Percentiles rank a stretch among this genome's conserved stretches.
Conservation (phyloP, 2,329 filamentous ascomycete genomes). For the Hypoxylon sp. region DNA sequence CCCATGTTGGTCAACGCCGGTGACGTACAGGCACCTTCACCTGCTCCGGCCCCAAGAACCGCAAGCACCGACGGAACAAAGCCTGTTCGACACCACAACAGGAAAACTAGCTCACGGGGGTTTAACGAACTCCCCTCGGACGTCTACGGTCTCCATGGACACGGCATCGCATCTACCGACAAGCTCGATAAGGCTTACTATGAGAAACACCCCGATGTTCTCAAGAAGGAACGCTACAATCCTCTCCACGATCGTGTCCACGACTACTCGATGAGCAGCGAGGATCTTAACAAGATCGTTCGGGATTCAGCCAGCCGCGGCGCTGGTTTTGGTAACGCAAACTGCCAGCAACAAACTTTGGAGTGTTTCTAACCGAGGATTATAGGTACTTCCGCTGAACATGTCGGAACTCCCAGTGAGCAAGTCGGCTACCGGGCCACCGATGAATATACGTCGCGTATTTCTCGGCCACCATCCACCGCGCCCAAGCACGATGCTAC, state of each 20-base stretch:
- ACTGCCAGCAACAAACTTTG: slow-evolving; percentile 40
- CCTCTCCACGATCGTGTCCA: slow-evolving; percentile 64
- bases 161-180: slow-evolving; percentile 78
- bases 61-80: slow-evolving; percentile 48
- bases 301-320: slow-evolving; percentile 70
- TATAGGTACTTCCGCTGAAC: slow-evolving; percentile 69
- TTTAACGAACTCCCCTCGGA: slow-evolving; percentile 78
- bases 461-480: slow-evolving; percentile 64
- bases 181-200: slow-evolving; percentile 93
- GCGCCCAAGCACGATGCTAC: slow-evolving; percentile 50
- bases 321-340: slow-evolving; percentile 59
- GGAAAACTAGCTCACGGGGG: slow-evolving; percentile 77
- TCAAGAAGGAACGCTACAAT: slow-evolving; percentile 74
- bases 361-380: slow-evolving; percentile 47
- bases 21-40: slow-evolving; percentile 94
- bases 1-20: slow-evolving; percentile 93
- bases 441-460: slow-evolving; percentile 82
- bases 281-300: slow-evolving; percentile 90
- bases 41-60: slow-evolving; percentile 69
- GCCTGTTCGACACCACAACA: slow-evolving; percentile 64
- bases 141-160: slow-evolving; percentile 92
- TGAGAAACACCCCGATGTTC: slow-evolving; percentile 85
- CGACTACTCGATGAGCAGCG: slow-evolving; percentile 87
- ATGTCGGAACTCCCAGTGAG: slow-evolving; percentile 82
- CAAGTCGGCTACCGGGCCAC: slow-evolving; percentile 88